Evolutionary conservation across 441 rosid genomes (phyloP).

Genomic region (Mallotus japonicus): DNA sequence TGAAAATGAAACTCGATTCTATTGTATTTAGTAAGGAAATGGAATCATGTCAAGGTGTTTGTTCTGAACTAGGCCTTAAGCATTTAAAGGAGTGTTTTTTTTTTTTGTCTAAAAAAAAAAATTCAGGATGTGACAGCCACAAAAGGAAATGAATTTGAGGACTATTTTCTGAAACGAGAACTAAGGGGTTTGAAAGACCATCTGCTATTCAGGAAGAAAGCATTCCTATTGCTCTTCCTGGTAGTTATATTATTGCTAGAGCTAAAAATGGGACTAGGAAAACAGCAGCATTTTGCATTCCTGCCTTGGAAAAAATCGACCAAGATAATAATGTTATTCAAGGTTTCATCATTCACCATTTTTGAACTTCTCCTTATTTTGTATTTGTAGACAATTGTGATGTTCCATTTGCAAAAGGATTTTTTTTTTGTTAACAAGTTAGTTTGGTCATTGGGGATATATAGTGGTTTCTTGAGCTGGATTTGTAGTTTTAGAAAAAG

Average conservation of each 20-base stretch:
- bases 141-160: slow-evolving; percentile 96
- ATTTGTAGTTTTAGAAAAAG: background rate
- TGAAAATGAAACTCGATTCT: too few species aligned
- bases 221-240: slow-evolving; percentile 96
- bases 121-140: slow-evolving; percentile 96
- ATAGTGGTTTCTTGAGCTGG: background rate
- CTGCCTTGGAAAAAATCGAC: slow-evolving; percentile 96
- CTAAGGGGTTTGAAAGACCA: slow-evolving; percentile 97
- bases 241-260: slow-evolving; percentile 96
- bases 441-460: background rate
- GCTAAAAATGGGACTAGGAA: slow-evolving; percentile 98
- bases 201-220: slow-evolving; percentile 99
- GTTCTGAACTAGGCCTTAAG: too few species aligned
- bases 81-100: too few species aligned
- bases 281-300: slow-evolving; percentile 95
- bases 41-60: too few species aligned
- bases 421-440: slow-evolving; percentile 4
- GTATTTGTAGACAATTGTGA: background rate
- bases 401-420: background rate
- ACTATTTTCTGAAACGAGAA: slow-evolving; percentile 91
- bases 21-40: too few species aligned
- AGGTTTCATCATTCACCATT: slow-evolving; percentile 42
- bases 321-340: slow-evolving; percentile 91
- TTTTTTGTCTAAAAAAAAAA: too few species aligned
- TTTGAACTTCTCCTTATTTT: background rate